A percentile compares a stretch with the other conserved stretches of the same genome.
Conservation (phyloP, 805 yeast genomes). For the Yamadazyma takamatsuzukensis region DNA sequence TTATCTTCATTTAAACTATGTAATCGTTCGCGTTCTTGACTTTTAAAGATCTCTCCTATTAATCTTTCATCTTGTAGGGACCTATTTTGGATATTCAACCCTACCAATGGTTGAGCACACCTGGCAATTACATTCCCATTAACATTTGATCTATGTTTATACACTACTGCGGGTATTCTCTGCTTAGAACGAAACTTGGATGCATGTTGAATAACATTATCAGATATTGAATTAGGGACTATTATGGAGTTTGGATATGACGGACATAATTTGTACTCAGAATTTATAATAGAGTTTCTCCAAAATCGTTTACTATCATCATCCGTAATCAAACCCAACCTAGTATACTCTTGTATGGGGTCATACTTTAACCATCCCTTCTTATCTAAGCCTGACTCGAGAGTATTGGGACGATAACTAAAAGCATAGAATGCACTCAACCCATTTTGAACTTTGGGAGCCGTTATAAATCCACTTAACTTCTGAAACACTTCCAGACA, state of each 20-base stretch:
- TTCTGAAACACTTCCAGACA: conserved; percentile 74
- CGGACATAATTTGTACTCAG: conserved; percentile 60
- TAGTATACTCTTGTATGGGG: conserved; percentile 57
- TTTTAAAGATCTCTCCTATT: conserved; percentile 65
- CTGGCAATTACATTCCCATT: conserved; percentile 80
- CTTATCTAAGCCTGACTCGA: conserved; percentile 48
- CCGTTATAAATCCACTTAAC: conserved; percentile 63
- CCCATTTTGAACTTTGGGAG: conserved; percentile 44
- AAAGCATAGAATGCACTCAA: conserved; percentile 65
- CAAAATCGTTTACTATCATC: conserved; percentile 38
- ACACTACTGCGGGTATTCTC: conserved; percentile 79
- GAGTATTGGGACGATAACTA: conserved; percentile 68
- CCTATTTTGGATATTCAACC: conserved; percentile 73
- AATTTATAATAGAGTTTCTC: conserved; percentile 68
- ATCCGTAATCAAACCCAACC: conserved; percentile 59
- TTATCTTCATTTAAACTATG: conserved; percentile 14
- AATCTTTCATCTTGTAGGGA: conserved; percentile 90
- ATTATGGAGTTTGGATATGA: conserved; percentile 70
- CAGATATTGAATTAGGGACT: conserved; percentile 77
- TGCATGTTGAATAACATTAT: conserved; percentile 78
- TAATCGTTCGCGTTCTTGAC: conserved; percentile 41
- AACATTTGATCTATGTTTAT: conserved; percentile 52
- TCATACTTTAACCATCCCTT: conserved; percentile 75
- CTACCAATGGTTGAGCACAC: conserved; percentile 91
- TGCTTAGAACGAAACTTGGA: conserved; percentile 81